A percentile compares a stretch with the other conserved stretches of the same genome.
Conservation (phyloP, 2,329 filamentous ascomycete genomes). For the Cladosporium sp. region DNA sequence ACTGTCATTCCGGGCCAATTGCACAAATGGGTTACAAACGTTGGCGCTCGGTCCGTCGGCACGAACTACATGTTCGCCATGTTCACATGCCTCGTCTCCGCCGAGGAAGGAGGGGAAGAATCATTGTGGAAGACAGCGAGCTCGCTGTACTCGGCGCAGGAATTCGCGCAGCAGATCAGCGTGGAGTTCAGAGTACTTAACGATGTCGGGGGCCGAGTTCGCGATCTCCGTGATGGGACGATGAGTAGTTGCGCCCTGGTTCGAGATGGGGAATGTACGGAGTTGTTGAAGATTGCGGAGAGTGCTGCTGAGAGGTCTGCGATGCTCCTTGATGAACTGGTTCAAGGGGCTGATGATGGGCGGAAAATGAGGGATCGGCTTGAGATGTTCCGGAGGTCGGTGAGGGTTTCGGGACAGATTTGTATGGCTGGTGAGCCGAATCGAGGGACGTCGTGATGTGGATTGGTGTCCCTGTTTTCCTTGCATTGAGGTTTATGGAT, state of each 20-base stretch:
- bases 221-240: neutral
- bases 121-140: neutral
- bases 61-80: conserved; percentile 14
- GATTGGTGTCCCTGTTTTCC: no score
- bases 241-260: conserved; percentile 8
- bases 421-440: conserved; percentile 14
- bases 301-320: neutral
- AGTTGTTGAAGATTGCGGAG: neutral
- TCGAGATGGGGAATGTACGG: neutral
- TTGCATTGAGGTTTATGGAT: no score
- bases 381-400: conserved; percentile 4
- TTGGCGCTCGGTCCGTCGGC: conserved; percentile 11
- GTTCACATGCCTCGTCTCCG: conserved; percentile 7
- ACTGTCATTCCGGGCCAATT: neutral
- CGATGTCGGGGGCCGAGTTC: neutral
- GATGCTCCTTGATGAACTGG: neutral
- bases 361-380: neutral
- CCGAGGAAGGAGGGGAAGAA: neutral
- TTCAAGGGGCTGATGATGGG: neutral
- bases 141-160: neutral
- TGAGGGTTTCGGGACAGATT: conserved; percentile 6
- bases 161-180: conserved; percentile 12
- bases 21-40: neutral
- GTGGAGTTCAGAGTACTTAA: conserved; percentile 18
- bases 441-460: neutral